Percentiles rank a stretch among this genome's conserved stretches.
These are phyloP conservation scores for Volvox reticuliferus DNA, from an alignment of 139 green algal genomes.

Conservation along the genomic window DNA sequence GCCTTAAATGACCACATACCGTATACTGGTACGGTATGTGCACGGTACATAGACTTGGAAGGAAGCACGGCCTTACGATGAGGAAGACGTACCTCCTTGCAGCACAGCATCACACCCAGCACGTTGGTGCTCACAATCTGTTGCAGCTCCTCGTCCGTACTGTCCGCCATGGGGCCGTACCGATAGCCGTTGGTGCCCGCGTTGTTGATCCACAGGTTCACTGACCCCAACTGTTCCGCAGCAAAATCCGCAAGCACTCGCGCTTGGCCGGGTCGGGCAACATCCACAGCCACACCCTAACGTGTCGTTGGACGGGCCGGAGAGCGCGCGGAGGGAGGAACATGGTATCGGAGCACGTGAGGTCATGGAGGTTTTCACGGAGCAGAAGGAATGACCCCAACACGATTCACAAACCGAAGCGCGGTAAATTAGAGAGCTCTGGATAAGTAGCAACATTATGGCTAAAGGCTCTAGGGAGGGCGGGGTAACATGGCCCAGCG, in stretches of 20 bases:
- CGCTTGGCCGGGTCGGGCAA: constrained; percentile 73
- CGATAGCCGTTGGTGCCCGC: constrained; percentile 92
- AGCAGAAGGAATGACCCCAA: too few relatives aligned
- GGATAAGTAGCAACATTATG: too few relatives aligned
- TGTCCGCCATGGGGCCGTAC: constrained; percentile 81
- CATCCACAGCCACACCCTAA: constrained; percentile 75
- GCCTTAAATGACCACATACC: too few relatives aligned
- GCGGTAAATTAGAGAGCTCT: too few relatives aligned
- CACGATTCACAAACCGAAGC: too few relatives aligned
- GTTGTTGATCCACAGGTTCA: constrained; percentile 90
- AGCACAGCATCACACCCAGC: constrained; percentile 92
- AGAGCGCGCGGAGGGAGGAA: neutral
- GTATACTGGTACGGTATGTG: too few relatives aligned
- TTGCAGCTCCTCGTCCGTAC: constrained; percentile 76
- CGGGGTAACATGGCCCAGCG: too few relatives aligned
- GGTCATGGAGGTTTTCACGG: too few relatives aligned
- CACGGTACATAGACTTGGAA: too few relatives aligned
- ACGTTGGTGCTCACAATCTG: constrained; percentile 94
- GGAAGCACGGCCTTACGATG: too few relatives aligned
- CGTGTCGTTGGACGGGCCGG: neutral
- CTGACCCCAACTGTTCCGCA: constrained; percentile 54
- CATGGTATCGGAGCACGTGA: too few relatives aligned
- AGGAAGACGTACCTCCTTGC: constrained; percentile 76
- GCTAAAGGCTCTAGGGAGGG: too few relatives aligned
- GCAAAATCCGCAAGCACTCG: constrained; percentile 78